Conservation (phyloP, 1,139 yeast species). For the Lodderomyces pseudojiufengensis region DNA sequence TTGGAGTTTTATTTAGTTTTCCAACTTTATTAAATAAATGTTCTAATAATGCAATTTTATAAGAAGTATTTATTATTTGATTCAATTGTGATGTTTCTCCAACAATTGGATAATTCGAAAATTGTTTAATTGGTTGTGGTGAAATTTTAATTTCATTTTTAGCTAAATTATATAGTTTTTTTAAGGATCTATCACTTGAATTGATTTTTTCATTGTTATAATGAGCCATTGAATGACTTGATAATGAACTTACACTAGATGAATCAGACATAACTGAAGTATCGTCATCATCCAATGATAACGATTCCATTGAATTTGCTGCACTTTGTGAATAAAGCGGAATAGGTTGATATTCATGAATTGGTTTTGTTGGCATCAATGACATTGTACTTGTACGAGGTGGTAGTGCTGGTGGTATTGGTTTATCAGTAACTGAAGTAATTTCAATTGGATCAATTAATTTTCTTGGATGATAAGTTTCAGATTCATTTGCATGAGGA, state of each 20-base stretch:
- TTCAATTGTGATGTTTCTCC: not conserved
- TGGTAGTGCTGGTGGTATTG: conserved; percentile 24
- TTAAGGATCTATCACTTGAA: conserved; percentile 20
- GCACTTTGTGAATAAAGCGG: conserved; percentile 4
- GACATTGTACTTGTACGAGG: conserved; percentile 20
- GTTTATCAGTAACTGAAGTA: conserved; percentile 13
- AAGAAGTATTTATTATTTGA: conserved; percentile 1
- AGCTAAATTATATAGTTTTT: conserved; percentile 31
- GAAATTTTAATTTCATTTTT: conserved; percentile 34
- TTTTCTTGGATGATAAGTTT: conserved; percentile 30
- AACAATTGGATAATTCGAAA: not conserved
- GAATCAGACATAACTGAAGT: conserved; percentile 17
- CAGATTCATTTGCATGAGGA: conserved; percentile 23
- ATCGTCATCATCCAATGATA: conserved; percentile 16
- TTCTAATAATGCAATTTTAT: conserved; percentile 1
- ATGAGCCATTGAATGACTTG: conserved; percentile 21
- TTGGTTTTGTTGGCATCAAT: conserved; percentile 9
- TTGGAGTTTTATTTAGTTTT: conserved; percentile 12
- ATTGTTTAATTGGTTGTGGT: conserved; percentile 18
- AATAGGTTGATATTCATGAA: not conserved
- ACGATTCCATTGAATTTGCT: conserved; percentile 19
- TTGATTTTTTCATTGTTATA: conserved; percentile 16
- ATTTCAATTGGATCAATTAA: conserved; percentile 21
- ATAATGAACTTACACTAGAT: conserved; percentile 17
- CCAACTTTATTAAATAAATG: conserved; percentile 3